Conservation (phyloP, 2,329 filamentous ascomycete species). For the Fusarium udum region DNA sequence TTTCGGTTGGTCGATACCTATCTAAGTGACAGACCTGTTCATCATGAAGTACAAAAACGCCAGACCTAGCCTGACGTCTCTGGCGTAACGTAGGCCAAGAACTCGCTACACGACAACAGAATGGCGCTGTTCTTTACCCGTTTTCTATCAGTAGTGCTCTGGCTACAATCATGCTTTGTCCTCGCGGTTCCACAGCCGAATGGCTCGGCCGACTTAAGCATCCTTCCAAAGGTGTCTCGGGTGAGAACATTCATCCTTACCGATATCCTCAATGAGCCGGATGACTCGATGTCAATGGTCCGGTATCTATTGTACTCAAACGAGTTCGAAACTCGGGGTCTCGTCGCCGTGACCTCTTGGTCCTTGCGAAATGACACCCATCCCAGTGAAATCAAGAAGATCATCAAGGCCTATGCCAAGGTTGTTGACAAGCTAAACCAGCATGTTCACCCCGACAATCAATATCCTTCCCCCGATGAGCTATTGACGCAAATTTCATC, state of each 20-base stretch:
- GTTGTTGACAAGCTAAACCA: conserved; percentile 14
- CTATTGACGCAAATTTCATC: not conserved
- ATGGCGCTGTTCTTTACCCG: not conserved
- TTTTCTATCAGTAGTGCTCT: not conserved
- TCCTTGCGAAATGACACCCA: conserved; percentile 3
- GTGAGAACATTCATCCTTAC: conserved; percentile 9
- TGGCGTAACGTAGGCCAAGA: too few relatives aligned
- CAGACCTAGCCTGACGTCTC: not conserved
- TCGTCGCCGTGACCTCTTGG: conserved; percentile 9
- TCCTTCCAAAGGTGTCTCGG: not conserved
- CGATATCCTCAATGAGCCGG: conserved; percentile 9
- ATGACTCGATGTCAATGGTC: conserved; percentile 17
- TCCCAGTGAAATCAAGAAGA: conserved; percentile 2
- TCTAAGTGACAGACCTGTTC: not conserved
- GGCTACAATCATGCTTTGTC: not conserved
- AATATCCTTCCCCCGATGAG: not conserved
- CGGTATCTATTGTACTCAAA: conserved; percentile 14
- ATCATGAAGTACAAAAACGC: not conserved
- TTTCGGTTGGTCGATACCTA: not conserved
- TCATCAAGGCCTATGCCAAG: not conserved
- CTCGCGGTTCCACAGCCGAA: not conserved
- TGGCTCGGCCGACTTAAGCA: not conserved
- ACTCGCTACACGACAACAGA: not conserved
- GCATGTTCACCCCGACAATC: conserved; percentile 6
- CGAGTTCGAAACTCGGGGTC: conserved; percentile 2